A percentile compares a stretch with the other conserved stretches of the same genome.
Evolutionary conservation across 1,284 basidiomycete genomes (phyloP).

Genomic region (Coriolopsis trogii): DNA sequence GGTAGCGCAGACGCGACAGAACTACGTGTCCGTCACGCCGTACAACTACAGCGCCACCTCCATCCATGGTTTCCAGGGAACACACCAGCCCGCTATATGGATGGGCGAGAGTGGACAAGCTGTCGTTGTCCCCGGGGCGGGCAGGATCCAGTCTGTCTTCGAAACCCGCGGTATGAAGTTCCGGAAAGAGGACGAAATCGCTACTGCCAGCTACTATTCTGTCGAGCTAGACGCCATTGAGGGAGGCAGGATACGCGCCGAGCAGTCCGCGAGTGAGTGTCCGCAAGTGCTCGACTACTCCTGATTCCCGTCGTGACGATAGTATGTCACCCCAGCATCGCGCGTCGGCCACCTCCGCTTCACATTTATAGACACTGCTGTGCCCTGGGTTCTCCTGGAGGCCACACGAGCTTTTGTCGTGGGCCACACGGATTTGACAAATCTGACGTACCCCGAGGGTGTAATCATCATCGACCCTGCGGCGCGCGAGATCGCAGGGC

Average conservation of each 20-base stretch:
- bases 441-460: slow-evolving; percentile 66
- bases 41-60: slow-evolving; percentile 70
- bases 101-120: slow-evolving; percentile 83
- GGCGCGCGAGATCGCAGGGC: slow-evolving; percentile 64
- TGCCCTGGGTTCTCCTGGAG: slow-evolving; percentile 74
- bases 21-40: slow-evolving; percentile 77
- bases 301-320: no score
- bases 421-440: slow-evolving; percentile 57
- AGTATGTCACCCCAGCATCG: slow-evolving; percentile 72
- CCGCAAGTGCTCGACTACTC: no score
- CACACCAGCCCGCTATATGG: slow-evolving; percentile 88
- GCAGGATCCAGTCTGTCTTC: slow-evolving; percentile 53
- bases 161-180: slow-evolving; percentile 66
- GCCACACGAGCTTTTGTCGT: slow-evolving; percentile 66
- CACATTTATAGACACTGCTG: slow-evolving; percentile 52
- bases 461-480: slow-evolving; percentile 50
- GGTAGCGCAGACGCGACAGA: slow-evolving; percentile 71
- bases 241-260: slow-evolving; percentile 55
- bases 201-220: slow-evolving; percentile 69
- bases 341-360: slow-evolving; percentile 80
- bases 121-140: slow-evolving; percentile 64
- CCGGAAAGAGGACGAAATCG: slow-evolving; percentile 60
- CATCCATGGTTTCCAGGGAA: slow-evolving; percentile 78
- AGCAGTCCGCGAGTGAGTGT: slow-evolving; percentile 71
- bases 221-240: slow-evolving; percentile 59